Percentiles rank a stretch among this genome's conserved stretches.
Evolutionary conservation across 345 rosid species (phyloP).

Genomic region (Ricinus communis): DNA sequence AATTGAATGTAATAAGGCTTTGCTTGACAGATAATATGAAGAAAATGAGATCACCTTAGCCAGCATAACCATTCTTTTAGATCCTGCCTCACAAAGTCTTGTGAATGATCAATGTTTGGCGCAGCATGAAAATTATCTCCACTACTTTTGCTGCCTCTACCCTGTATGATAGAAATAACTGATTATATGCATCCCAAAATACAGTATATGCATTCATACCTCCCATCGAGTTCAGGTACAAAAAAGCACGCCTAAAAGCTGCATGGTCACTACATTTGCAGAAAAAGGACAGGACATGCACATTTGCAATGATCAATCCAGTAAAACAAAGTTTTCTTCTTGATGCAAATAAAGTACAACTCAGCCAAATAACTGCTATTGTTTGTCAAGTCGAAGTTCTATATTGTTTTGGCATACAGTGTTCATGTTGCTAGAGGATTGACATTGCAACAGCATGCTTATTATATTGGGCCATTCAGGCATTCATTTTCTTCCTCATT

Average conservation of each 20-base stretch:
- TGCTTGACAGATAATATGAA: neutral
- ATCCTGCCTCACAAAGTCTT: constrained; percentile 91
- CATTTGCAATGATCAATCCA: neutral
- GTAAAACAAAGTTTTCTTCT: neutral
- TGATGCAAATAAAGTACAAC: neutral
- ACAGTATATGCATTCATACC: neutral
- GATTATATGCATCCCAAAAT: neutral
- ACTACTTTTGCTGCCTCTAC: constrained; percentile 95
- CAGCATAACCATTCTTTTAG: constrained; percentile 91
- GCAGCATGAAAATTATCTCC: constrained; percentile 99
- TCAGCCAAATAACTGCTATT: no score
- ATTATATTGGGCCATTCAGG: neutral
- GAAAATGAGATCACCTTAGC: constrained; percentile 59
- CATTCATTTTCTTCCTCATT: neutral
- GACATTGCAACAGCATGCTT: neutral
- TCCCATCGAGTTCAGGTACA: constrained; percentile 7
- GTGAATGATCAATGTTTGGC: constrained; percentile 98
- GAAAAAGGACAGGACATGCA: neutral
- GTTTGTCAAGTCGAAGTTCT: no score
- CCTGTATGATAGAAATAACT: constrained; percentile 47
- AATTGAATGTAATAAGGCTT: neutral
- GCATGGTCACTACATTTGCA: neutral
- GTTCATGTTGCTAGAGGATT: neutral
- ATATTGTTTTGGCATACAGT: neutral
- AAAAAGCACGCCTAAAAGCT: constrained; percentile 8